Evolutionary conservation across 495 filamentous ascomycete genomes (phyloP).

Genomic region (Penicillium mononematosum): DNA sequence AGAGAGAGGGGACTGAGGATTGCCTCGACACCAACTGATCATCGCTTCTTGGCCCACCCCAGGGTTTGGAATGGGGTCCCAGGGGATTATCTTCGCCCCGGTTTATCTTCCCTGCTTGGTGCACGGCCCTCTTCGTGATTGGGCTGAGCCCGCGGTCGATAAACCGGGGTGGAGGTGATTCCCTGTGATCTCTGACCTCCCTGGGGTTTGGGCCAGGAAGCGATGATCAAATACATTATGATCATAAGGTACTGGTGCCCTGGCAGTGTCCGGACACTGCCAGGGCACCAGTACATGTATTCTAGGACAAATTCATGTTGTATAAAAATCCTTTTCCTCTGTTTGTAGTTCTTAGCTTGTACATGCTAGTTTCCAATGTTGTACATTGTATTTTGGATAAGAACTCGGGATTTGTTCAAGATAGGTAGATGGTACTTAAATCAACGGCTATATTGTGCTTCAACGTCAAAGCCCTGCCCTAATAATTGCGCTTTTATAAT

Average conservation of each 20-base stretch:
- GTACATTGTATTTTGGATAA: not conserved
- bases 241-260: not conserved
- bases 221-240: slow-evolving; percentile 6
- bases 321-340: not conserved
- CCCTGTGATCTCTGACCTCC: not conserved
- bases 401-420: not conserved
- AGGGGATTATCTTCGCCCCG: not conserved
- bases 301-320: slow-evolving; percentile 4
- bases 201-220: not conserved
- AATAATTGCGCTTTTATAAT: no score
- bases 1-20: not conserved
- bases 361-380: not conserved
- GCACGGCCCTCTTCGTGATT: not conserved
- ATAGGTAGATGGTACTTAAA: not conserved
- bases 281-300: slow-evolving; percentile 10
- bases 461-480: no score
- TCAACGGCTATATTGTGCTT: no score
- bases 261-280: not conserved
- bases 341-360: not conserved
- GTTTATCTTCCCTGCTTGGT: slow-evolving; percentile 1
- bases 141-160: not conserved
- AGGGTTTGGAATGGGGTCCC: slow-evolving; percentile 5
- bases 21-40: slow-evolving; percentile 9
- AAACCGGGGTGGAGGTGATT: not conserved
- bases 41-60: slow-evolving; percentile 11